phyloP scores from a whole-genome alignment of 2,329 filamentous ascomycete species.

The Trichoderma sp. region DNA sequence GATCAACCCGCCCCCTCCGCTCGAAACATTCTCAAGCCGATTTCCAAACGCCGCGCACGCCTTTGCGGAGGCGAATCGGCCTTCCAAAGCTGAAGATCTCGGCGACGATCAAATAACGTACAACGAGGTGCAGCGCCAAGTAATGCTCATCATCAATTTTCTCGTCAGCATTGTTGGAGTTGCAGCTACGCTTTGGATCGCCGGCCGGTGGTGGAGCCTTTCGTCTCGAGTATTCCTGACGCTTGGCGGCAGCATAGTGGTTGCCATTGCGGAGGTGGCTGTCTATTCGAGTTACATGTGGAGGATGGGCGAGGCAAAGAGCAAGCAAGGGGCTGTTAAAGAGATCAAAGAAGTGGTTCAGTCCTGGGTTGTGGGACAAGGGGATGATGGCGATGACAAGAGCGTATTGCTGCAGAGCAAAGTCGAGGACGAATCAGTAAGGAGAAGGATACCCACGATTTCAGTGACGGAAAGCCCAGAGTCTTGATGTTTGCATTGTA shows the following conservation, averaged over 20 bases:
- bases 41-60: conserved; percentile 58
- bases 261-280: conserved; percentile 74
- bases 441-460: conserved; percentile 33
- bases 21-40: conserved; percentile 61
- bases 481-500: neutral
- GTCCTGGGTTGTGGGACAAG: conserved; percentile 65
- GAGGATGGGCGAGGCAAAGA: conserved; percentile 68
- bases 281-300: conserved; percentile 76
- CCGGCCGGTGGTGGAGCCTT: conserved; percentile 73
- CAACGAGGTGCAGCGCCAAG: conserved; percentile 75
- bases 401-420: conserved; percentile 33
- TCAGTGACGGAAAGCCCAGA: neutral
- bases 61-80: conserved; percentile 57
- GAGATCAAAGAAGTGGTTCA: conserved; percentile 71
- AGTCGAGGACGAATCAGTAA: conserved; percentile 29
- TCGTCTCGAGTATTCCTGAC: conserved; percentile 70
- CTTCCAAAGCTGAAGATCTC: conserved; percentile 47
- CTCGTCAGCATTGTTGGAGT: conserved; percentile 82
- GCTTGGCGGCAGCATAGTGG: conserved; percentile 67
- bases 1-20: conserved; percentile 59
- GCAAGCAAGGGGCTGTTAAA: conserved; percentile 58
- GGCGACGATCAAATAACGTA: conserved; percentile 67
- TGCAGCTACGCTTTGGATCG: conserved; percentile 76
- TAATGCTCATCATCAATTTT: conserved; percentile 87
- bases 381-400: conserved; percentile 29